Evolutionary conservation across 2,329 filamentous ascomycete genomes (phyloP).

Genomic region (Ascochyta clinopodiicola): DNA sequence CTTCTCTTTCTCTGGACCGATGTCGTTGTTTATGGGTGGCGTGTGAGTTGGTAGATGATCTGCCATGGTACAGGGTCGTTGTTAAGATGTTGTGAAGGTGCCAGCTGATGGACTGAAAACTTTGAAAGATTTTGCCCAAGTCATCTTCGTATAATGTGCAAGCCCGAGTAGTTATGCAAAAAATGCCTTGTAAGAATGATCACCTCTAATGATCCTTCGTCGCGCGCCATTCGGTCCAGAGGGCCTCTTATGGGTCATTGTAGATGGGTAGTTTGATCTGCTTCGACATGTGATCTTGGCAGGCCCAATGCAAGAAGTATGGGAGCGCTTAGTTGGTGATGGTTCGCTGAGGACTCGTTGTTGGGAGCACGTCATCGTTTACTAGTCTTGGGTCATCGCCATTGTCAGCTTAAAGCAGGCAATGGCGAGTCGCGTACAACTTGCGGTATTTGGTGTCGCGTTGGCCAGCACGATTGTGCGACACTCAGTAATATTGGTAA

Average conservation of each 20-base stretch:
- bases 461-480: background rate
- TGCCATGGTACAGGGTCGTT: background rate
- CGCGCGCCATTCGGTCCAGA: background rate
- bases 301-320: background rate
- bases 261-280: background rate
- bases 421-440: background rate
- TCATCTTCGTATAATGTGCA: too few species aligned
- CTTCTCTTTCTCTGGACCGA: background rate
- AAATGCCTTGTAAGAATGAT: background rate
- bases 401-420: background rate
- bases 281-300: background rate
- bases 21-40: background rate
- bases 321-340: background rate
- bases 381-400: conserved; percentile 6
- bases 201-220: too few species aligned
- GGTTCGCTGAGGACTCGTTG: background rate
- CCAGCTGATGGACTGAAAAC: too few species aligned
- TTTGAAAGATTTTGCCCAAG: too few species aligned
- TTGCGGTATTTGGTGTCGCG: background rate
- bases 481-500: conserved; percentile 14
- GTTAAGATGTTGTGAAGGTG: background rate
- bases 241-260: background rate
- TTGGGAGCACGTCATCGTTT: conserved; percentile 9
- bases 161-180: background rate
- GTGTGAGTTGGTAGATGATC: background rate